Evolutionary conservation across 2,329 filamentous ascomycete genomes (phyloP), one percentile per base, ranked within the genome.

Genomic region (Grosmannia huntii): DNA sequence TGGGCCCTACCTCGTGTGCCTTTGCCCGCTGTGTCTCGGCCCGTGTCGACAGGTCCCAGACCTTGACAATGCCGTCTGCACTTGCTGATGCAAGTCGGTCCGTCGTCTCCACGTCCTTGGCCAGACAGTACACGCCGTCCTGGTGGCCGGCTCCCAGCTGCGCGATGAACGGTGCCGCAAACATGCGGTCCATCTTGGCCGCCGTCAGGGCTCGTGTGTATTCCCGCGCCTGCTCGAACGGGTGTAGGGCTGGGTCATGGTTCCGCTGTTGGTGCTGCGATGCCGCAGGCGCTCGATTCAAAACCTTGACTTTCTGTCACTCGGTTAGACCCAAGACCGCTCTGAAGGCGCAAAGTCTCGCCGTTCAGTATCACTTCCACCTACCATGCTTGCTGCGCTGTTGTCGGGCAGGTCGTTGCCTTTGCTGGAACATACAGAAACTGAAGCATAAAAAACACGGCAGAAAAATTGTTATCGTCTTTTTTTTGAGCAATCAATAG

Each of bases 101-200:
- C 28, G 92, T 73, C 9, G 84, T 85, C 64, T 82, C 83, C 7
- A 87, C 86, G 65, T 94, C 89, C 70, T 90, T 90, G 60, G 87
- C 86, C 70, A 94, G 83, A 41, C 82, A 82, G 70, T 92, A 94
- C 11, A 88, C 84, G 62, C 94, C 94, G 67, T 99, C 94, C 58
- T 96, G 89, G 72, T 99, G 94, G 23, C 94, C 92, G 36, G 83
- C 80, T 57, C 92, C 92, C 27, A 99, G 82, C 70, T 96, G 89
- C 0, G 81, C 88, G 51, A 99, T 74, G 68, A 96, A 96, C 4
- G 77, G 76, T 60, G 75, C 73, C 9, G 76, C 81, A 53, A 71
- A 95, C 87, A 96, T 92, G 65, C 91, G 87, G 73, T 96, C 90
- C 61, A 96, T 75, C 71, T 96, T 96, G 60, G 90, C 90, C 28